phyloP scores from a whole-genome alignment of 1,284 basidiomycete species.

The Ganoderma resinaceum region DNA sequence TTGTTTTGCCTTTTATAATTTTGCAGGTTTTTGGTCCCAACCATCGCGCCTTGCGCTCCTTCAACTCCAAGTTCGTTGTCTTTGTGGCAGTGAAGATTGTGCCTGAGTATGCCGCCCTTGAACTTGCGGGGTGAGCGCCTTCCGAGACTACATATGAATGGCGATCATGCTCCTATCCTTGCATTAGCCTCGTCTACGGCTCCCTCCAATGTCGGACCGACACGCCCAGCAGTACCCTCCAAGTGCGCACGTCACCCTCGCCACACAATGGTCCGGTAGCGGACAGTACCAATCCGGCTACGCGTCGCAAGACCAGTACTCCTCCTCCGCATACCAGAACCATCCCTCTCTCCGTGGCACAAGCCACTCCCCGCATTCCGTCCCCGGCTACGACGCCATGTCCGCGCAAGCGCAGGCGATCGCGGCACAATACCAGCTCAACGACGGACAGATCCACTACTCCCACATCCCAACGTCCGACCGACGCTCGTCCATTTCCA shows the following conservation, averaged over 20 bases:
- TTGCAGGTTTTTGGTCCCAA: constrained; percentile 21
- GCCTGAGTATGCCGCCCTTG: constrained; percentile 34
- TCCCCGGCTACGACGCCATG: constrained; percentile 37
- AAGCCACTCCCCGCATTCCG: constrained; percentile 27
- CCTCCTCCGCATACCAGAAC: constrained; percentile 34
- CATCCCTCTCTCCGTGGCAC: constrained; percentile 35
- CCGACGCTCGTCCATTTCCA: constrained; percentile 34
- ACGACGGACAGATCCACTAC: constrained; percentile 36
- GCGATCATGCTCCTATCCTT: constrained; percentile 31
- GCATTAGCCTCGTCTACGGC: constrained; percentile 32
- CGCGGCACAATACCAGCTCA: constrained; percentile 31
- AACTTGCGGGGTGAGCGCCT: constrained; percentile 32
- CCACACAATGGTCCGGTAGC: constrained; percentile 37
- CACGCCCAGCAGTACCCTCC: constrained; percentile 38
- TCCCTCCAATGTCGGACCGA: constrained; percentile 42
- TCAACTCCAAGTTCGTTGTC: constrained; percentile 31
- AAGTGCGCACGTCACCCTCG: constrained; percentile 35
- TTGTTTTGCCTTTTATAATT: constrained; percentile 30
- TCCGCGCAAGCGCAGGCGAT: constrained; percentile 32
- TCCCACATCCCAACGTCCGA: constrained; percentile 35
- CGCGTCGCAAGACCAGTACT: constrained; percentile 36
- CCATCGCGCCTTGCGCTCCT: constrained; percentile 17
- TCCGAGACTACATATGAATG: constrained; percentile 42
- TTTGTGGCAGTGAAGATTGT: constrained; percentile 45
- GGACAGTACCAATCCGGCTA: constrained; percentile 38